These are phyloP conservation scores for Agastache rugosa DNA, from an alignment of 257 asterid genomes.

Conservation along the genomic window DNA sequence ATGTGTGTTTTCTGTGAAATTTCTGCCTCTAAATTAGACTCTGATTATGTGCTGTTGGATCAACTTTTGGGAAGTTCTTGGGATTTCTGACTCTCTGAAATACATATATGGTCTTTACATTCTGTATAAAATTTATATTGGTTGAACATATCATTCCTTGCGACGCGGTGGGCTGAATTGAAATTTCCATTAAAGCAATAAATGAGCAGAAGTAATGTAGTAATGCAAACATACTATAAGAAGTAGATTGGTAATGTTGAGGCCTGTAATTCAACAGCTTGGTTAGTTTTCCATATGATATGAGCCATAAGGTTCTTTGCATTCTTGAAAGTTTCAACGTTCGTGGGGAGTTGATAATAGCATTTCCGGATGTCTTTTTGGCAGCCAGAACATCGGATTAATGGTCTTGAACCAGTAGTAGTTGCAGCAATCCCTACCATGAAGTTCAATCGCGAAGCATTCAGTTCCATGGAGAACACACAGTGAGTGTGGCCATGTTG, in stretches of 20 bases:
- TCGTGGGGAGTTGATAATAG: background rate
- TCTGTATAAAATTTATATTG: background rate
- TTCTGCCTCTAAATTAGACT: background rate
- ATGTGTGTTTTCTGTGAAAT: background rate
- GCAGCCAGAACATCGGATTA: constrained; percentile 76
- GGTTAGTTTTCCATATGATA: too few relatives aligned
- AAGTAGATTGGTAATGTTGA: background rate
- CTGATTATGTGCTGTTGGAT: background rate
- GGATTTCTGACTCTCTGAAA: background rate
- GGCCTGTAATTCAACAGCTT: too few relatives aligned
- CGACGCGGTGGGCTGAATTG: too few relatives aligned
- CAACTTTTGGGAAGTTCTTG: background rate
- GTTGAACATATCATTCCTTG: background rate
- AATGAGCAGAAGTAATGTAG: background rate
- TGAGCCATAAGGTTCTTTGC: background rate
- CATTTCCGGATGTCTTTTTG: constrained; percentile 22
- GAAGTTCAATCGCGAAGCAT: constrained; percentile 75
- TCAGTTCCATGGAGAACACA: constrained; percentile 69
- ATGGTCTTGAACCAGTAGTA: constrained; percentile 72
- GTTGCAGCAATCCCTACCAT: constrained; percentile 89
- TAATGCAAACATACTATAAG: background rate
- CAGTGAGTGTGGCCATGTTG: constrained; percentile 56
- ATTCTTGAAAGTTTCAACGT: background rate
- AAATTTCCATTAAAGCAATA: background rate
- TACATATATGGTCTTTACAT: background rate